These are phyloP conservation scores for Trichosporon inkin DNA, from an alignment of 1,284 basidiomycete species.

Conservation along the genomic window DNA sequence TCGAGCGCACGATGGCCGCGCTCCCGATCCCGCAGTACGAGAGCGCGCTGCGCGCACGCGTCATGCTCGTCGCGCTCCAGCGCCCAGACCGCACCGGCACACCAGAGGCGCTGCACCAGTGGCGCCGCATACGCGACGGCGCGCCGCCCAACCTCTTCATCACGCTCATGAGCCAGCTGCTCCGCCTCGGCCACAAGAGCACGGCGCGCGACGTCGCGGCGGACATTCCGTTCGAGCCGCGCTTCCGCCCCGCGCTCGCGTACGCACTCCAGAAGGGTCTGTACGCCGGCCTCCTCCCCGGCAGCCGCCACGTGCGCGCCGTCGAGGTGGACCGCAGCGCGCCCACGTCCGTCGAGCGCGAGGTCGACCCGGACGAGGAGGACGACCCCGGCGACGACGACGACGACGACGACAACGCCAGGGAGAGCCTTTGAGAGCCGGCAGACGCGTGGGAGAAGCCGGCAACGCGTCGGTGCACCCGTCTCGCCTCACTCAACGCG, in stretches of 20 bases:
- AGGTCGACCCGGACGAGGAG: not conserved
- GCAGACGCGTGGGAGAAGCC: not conserved
- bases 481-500: too few relatives aligned
- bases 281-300: not conserved
- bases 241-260: not conserved
- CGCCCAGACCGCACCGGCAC: not conserved
- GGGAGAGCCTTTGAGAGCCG: not conserved
- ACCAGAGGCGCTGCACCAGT: constrained; percentile 12
- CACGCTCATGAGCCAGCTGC: not conserved
- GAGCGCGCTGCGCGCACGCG: not conserved
- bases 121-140: not conserved
- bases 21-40: not conserved
- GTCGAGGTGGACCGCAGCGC: not conserved
- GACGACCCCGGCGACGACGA: not conserved
- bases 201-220: not conserved
- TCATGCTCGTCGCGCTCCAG: not conserved
- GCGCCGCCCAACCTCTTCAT: not conserved
- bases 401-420: not conserved
- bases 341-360: not conserved
- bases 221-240: not conserved
- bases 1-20: not conserved
- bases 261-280: not conserved
- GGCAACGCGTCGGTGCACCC: too few relatives aligned
- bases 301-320: not conserved
- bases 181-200: not conserved